Percentiles rank a stretch among this genome's conserved stretches.
Conservation (phyloP, 2,329 filamentous ascomycete species). For the Diaporthe ilicicola region DNA sequence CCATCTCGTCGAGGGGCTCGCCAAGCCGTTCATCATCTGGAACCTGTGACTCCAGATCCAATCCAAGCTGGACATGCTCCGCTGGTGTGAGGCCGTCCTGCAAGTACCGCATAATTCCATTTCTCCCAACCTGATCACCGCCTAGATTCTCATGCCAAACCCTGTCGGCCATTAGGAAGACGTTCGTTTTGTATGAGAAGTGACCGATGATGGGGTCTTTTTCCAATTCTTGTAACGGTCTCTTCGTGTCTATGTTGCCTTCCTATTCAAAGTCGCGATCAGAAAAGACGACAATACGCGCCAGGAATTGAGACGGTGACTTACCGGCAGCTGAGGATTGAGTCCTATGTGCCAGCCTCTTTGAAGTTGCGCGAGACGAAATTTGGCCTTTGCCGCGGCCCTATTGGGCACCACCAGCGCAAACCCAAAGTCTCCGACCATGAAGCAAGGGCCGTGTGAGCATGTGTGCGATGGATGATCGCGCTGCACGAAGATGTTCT, state of each 20-base stretch:
- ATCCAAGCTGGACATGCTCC: not conserved
- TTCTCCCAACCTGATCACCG: not conserved
- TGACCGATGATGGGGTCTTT: not conserved
- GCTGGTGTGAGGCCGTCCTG: not conserved
- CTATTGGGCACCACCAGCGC: not conserved
- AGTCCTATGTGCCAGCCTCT: not conserved
- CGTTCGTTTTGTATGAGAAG: not conserved
- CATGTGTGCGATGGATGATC: not conserved
- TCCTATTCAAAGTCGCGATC: not conserved
- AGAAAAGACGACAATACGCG: not conserved
- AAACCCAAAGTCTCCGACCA: constrained; percentile 8
- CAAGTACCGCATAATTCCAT: not conserved
- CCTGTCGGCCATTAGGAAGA: not conserved
- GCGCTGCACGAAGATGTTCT: not conserved
- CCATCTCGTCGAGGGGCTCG: not conserved
- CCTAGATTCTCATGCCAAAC: not conserved
- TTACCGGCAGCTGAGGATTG: not conserved
- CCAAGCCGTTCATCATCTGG: not conserved
- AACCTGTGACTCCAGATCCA: not conserved
- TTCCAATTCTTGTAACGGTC: not conserved
- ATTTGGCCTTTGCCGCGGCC: not conserved
- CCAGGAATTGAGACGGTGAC: not conserved
- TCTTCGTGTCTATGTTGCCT: not conserved
- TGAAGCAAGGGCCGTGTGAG: not conserved
- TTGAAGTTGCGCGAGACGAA: not conserved